Conservation (phyloP, 2,329 filamentous ascomycete genomes). For the Cytospora paraplurivora region DNA sequence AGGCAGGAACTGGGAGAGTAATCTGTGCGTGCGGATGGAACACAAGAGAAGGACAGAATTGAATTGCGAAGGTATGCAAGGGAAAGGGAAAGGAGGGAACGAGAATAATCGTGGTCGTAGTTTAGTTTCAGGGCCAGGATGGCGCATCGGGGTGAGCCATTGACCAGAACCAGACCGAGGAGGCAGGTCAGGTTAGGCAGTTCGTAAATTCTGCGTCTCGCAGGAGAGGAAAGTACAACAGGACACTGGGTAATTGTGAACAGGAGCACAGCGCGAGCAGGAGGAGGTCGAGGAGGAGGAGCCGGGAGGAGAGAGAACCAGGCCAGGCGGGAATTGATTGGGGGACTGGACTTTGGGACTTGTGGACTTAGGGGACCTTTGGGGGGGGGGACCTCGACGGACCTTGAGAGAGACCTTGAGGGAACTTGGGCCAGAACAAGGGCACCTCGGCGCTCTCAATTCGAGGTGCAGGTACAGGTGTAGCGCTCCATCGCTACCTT, state of each 20-base stretch:
- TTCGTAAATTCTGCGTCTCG: conserved; percentile 23
- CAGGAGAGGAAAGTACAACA: conserved; percentile 11
- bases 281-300: not conserved
- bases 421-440: not conserved
- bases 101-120: not conserved
- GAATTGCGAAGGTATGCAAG: conserved; percentile 24
- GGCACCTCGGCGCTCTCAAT: not conserved
- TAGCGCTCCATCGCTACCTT: not conserved
- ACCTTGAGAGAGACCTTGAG: not conserved
- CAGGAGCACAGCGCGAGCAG: not conserved
- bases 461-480: conserved; percentile 2
- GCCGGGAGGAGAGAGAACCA: not conserved
- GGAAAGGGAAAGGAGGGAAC: conserved; percentile 22
- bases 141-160: conserved; percentile 24
- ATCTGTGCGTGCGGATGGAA: conserved; percentile 6
- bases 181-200: conserved; percentile 28
- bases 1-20: conserved; percentile 15
- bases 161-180: conserved; percentile 20
- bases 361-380: not conserved
- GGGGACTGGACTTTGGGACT: not conserved
- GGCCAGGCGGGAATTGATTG: conserved; percentile 1
- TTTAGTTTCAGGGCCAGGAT: conserved; percentile 20
- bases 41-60: conserved; percentile 24
- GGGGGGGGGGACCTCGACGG: not conserved
- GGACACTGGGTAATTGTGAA: not conserved